Evolutionary conservation across 305 asterid species (phyloP).

Genomic region (Solanum chacoense): DNA sequence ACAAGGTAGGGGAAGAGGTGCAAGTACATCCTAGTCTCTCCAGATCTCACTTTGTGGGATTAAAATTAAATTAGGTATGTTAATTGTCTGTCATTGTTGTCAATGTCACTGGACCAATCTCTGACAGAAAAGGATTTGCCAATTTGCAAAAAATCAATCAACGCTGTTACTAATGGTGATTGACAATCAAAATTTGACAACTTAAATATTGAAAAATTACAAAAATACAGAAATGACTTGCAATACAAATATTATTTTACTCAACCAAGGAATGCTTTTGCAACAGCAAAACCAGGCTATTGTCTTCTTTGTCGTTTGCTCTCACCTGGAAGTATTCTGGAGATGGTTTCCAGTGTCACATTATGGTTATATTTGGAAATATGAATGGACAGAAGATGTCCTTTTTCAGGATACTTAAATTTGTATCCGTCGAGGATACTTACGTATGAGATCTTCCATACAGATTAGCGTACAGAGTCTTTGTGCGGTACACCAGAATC

Average conservation of each 20-base stretch:
- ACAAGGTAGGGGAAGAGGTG: neutral
- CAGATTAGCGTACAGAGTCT: conserved; percentile 21
- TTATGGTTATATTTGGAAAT: neutral
- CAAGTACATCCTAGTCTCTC: neutral
- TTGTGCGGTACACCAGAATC: conserved; percentile 39
- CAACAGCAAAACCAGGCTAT: neutral
- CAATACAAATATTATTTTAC: neutral
- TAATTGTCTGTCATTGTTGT: neutral
- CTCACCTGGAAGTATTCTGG: neutral
- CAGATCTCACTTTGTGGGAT: neutral
- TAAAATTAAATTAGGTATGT: neutral
- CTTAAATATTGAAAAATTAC: neutral
- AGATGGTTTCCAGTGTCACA: neutral
- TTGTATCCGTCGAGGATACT: neutral
- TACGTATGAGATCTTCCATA: conserved; percentile 21
- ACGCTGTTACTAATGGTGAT: neutral
- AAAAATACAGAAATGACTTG: neutral
- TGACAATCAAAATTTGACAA: neutral
- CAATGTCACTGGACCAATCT: too few species aligned
- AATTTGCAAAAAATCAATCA: too few species aligned
- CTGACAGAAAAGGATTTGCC: too few species aligned
- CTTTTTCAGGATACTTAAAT: neutral
- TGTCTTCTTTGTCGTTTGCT: neutral
- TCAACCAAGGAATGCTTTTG: neutral
- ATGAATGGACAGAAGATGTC: neutral